phyloP scores from a whole-genome alignment of 2,329 filamentous ascomycete genomes.

The Colletotrichum eleusines region DNA sequence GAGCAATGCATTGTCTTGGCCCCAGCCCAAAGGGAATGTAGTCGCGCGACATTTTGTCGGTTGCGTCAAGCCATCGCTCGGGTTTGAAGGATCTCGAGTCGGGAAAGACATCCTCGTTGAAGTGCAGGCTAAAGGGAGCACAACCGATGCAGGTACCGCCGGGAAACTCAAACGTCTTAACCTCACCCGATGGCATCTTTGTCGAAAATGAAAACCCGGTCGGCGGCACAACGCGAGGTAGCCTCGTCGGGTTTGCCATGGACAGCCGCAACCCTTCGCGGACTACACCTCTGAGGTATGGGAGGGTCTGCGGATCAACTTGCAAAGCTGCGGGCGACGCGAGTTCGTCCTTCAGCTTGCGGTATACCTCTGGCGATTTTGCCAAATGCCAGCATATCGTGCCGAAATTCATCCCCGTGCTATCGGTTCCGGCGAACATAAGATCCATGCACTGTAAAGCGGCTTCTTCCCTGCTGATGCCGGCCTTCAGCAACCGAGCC shows the following conservation, averaged over 20 bases:
- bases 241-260: conserved; percentile 17
- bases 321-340: not conserved
- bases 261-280: conserved; percentile 13
- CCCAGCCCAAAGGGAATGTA: conserved; percentile 9
- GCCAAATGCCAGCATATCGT: conserved; percentile 19
- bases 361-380: not conserved
- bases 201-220: not conserved
- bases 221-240: conserved; percentile 3
- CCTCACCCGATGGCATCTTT: not conserved
- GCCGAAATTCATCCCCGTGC: conserved; percentile 20
- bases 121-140: conserved; percentile 12
- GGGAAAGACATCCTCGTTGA: not conserved
- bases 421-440: conserved; percentile 20
- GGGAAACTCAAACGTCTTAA: not conserved
- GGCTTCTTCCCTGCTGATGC: not conserved
- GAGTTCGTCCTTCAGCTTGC: not conserved
- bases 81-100: not conserved
- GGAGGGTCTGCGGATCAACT: conserved; percentile 12
- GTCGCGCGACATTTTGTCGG: conserved; percentile 8
- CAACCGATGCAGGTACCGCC: conserved; percentile 10
- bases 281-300: conserved; percentile 2
- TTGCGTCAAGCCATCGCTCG: conserved; percentile 6
- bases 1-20: conserved; percentile 10
- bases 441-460: conserved; percentile 18
- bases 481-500: not conserved